Base-by-base conservation (phyloP, 2,329 filamentous ascomycete genomes). In the Claviceps purpurea region DNA sequence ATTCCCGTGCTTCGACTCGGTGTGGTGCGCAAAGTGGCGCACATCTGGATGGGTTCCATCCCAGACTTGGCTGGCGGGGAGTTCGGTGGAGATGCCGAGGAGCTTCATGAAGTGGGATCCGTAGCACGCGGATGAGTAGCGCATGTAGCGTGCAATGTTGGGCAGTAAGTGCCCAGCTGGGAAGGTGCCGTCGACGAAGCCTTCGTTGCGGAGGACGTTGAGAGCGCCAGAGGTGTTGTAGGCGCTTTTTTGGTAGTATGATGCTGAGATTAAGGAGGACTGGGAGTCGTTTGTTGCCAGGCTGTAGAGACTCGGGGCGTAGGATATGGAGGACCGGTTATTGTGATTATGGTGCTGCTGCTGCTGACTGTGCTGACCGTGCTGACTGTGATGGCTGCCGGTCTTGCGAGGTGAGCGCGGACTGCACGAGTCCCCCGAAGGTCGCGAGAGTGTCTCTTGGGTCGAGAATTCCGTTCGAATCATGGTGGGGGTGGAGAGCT, bases 61-160 rank as follows among this genome's bases (percentile, higher is more conserved):
- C 51, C 68, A 61, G 16, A 66, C 65, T 30, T 67, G 67, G 11
- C 72, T 52, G 1, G 67, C 61, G 2, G 74, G 69, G 62, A 75
- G 65, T 46, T 77, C 64, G 56, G 76, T 75, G 0, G 72, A 73
- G 30, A 85, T 82, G 2, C 81, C 80, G 69, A 84, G 73, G 22
- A 83, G 70, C 51, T 77, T 76, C 47, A 85, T 70, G 54, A 85
- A 84, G 46, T 74, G 74, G 0, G 78, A 79, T 0, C 82, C 81
- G 52, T 85, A 85, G 0, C 79, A 79, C 1, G 82, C 81, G 1
- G 81, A 84, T 1, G 81, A 80, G 59, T 82, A 85, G 3, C 78
- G 74, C 69, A 84, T 82, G 55, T 83, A 85, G 39, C 81, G 72
- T 2, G 76, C 76, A 24, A 84, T 78, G 59, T 83, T 85, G 37